Evolutionary conservation across 2,329 filamentous ascomycete genomes (phyloP).

Genomic region (Penicillium brevicompactum): DNA sequence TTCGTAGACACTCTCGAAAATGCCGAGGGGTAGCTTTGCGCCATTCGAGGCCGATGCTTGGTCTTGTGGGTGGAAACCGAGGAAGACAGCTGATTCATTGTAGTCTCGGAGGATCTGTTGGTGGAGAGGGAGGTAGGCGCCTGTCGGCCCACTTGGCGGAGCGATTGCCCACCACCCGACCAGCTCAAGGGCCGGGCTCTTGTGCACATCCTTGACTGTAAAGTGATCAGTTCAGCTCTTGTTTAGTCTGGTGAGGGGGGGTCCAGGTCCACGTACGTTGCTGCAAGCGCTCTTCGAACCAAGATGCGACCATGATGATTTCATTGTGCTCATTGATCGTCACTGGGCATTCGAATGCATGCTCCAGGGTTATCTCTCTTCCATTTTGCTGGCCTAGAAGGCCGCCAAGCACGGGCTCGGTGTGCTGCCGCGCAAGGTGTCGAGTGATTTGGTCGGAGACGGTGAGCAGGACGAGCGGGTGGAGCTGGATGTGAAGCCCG

Average conservation of each 20-base stretch:
- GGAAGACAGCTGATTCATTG: slow-evolving; percentile 84
- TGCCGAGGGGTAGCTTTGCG: slow-evolving; percentile 82
- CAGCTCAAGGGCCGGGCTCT: slow-evolving; percentile 76
- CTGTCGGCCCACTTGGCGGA: slow-evolving; percentile 69
- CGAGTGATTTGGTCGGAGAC: slow-evolving; percentile 97
- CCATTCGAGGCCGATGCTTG: slow-evolving; percentile 59
- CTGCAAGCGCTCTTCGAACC: slow-evolving; percentile 77
- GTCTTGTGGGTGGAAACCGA: slow-evolving; percentile 77
- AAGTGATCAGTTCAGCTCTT: slow-evolving; percentile 7
- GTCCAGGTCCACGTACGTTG: slow-evolving; percentile 66
- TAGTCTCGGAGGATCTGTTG: slow-evolving; percentile 71
- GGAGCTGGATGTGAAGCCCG: slow-evolving; percentile 77
- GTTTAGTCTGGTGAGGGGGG: not conserved
- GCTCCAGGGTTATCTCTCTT: slow-evolving; percentile 85
- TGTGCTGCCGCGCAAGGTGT: slow-evolving; percentile 75
- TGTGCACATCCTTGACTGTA: slow-evolving; percentile 84
- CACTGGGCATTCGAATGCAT: slow-evolving; percentile 82
- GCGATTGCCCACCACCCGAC: slow-evolving; percentile 92
- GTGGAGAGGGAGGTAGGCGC: slow-evolving; percentile 71
- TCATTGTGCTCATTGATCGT: slow-evolving; percentile 55
- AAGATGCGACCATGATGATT: slow-evolving; percentile 65
- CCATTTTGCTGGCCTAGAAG: slow-evolving; percentile 92
- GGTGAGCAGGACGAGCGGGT: slow-evolving; percentile 91
- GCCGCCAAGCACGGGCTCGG: slow-evolving; percentile 78
- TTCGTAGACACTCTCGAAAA: slow-evolving; percentile 85